phyloP scores from a whole-genome alignment of 2,329 filamentous ascomycete species.

The Stagonosporopsis tanaceti region DNA sequence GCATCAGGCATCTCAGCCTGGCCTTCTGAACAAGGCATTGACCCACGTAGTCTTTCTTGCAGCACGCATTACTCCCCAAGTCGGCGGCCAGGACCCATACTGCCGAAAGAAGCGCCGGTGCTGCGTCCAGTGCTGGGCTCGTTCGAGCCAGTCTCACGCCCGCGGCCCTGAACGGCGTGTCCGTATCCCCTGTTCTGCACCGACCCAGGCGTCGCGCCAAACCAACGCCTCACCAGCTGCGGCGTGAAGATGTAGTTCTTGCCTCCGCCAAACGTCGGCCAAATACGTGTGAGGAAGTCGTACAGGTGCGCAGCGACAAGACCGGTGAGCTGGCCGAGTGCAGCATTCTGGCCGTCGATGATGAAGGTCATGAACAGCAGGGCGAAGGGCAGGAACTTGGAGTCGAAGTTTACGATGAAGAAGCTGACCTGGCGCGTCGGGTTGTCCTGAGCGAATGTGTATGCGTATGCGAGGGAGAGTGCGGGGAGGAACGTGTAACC shows the following conservation, averaged over 20 bases:
- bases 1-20: not conserved
- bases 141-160: conserved; percentile 25
- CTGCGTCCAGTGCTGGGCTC: conserved; percentile 34
- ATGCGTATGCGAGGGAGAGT: conserved; percentile 80
- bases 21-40: not conserved
- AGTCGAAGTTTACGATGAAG: conserved; percentile 83
- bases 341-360: conserved; percentile 64
- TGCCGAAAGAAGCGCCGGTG: conserved; percentile 37
- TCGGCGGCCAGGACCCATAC: conserved; percentile 43
- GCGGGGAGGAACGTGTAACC: conserved; percentile 62
- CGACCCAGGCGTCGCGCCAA: conserved; percentile 60
- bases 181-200: conserved; percentile 65
- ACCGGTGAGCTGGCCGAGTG: conserved; percentile 75
- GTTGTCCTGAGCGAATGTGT: conserved; percentile 87
- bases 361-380: conserved; percentile 80
- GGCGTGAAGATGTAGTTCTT: conserved; percentile 80
- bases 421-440: conserved; percentile 78
- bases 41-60: no score
- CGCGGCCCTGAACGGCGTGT: conserved; percentile 61
- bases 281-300: conserved; percentile 87
- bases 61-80: conserved; percentile 29
- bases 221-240: conserved; percentile 71
- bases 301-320: conserved; percentile 87
- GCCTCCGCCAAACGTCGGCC: conserved; percentile 88
- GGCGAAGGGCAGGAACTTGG: conserved; percentile 80